These are phyloP conservation scores for Hirschioporus abietinus DNA, from an alignment of 768 basidiomycete species.

Conservation along the genomic window DNA sequence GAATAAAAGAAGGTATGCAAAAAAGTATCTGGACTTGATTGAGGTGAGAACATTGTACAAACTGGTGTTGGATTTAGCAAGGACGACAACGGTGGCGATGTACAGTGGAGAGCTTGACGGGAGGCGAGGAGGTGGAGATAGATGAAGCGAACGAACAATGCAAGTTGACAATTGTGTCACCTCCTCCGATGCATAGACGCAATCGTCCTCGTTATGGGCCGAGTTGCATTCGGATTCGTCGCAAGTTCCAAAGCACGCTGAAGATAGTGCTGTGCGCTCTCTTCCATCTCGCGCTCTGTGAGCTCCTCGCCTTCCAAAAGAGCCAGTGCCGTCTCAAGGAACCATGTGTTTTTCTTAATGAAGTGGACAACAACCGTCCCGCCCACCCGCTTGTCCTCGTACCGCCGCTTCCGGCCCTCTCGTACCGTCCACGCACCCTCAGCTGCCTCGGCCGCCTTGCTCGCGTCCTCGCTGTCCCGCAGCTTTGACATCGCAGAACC, in stretches of 20 bases:
- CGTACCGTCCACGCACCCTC: constrained; percentile 67
- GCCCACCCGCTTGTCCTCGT: constrained; percentile 68
- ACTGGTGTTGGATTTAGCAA: background rate
- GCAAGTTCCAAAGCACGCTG: background rate
- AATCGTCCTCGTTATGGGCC: background rate
- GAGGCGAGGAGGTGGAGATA: background rate
- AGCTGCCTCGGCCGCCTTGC: constrained; percentile 28
- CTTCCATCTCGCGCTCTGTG: constrained; percentile 37
- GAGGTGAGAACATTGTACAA: background rate
- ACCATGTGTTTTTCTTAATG: constrained; percentile 97
- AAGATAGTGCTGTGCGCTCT: background rate
- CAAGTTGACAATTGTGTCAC: background rate
- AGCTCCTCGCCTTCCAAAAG: constrained; percentile 76
- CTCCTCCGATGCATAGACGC: background rate
- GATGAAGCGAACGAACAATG: too few species aligned
- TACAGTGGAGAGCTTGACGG: background rate
- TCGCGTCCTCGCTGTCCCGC: constrained; percentile 44
- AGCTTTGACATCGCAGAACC: constrained; percentile 79
- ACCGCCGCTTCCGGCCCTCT: constrained; percentile 62
- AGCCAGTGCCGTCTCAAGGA: constrained; percentile 86
- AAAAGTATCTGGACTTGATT: background rate
- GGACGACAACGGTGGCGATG: background rate
- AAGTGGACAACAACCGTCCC: constrained; percentile 96
- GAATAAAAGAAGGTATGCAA: background rate
- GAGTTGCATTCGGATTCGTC: background rate